Evolutionary conservation across 352 stramenopile genomes (phyloP).

Genomic region (Phytophthora pistaciae): DNA sequence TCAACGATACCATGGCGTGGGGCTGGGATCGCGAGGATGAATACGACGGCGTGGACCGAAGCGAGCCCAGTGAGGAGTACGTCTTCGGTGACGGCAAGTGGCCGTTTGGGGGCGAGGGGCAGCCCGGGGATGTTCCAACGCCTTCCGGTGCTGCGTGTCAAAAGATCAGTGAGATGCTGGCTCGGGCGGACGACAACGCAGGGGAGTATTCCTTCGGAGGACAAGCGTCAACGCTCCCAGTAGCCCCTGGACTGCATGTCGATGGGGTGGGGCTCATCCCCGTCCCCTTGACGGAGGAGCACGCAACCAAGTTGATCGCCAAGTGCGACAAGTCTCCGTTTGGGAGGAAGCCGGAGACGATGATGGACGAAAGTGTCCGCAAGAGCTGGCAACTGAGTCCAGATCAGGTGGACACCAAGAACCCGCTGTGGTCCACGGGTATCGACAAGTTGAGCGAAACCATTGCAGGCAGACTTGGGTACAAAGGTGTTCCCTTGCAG

Average conservation of each 20-base stretch:
- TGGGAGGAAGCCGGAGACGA: constrained; percentile 1
- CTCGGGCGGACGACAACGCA: neutral
- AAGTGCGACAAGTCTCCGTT: constrained; percentile 32
- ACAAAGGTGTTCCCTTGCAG: constrained; percentile 13
- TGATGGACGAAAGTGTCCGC: constrained; percentile 19
- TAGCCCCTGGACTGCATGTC: neutral
- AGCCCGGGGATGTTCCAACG: neutral
- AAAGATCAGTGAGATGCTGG: constrained; percentile 8
- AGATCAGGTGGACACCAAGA: too few species aligned
- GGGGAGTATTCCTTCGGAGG: constrained; percentile 8
- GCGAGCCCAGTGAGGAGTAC: too few species aligned
- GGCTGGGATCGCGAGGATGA: too few species aligned
- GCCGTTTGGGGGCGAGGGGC: neutral
- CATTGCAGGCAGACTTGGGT: constrained; percentile 8
- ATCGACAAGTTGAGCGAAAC: too few species aligned
- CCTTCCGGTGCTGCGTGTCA: neutral
- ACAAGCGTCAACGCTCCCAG: neutral
- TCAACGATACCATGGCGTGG: too few species aligned
- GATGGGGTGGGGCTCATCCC: neutral
- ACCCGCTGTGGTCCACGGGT: too few species aligned
- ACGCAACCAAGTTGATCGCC: neutral
- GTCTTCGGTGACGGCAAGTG: too few species aligned
- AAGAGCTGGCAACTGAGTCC: too few species aligned
- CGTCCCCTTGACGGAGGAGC: neutral
- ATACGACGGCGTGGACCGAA: too few species aligned